Evolutionary conservation across 352 stramenopile genomes (phyloP).

Genomic region (Phytophthora multivora): DNA sequence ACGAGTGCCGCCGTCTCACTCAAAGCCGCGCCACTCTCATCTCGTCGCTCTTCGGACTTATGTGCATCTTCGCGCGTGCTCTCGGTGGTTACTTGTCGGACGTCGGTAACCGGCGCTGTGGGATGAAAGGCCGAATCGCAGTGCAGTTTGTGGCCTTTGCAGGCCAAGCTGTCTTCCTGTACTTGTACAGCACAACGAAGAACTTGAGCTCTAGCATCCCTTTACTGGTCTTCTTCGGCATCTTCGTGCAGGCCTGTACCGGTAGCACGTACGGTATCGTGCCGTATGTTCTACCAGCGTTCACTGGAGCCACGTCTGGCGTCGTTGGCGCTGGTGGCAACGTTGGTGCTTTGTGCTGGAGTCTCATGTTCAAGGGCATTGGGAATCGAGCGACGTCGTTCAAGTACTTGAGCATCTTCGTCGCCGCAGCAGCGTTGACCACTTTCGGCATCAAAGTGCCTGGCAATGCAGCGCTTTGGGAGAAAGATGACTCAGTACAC

Average conservation of each 20-base stretch:
- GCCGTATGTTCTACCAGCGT: constrained; percentile 45
- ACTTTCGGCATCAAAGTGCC: constrained; percentile 40
- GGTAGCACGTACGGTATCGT: constrained; percentile 70
- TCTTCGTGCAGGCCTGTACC: constrained; percentile 75
- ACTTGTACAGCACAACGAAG: constrained; percentile 80
- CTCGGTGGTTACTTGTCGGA: constrained; percentile 88
- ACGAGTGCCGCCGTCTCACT: constrained; percentile 35
- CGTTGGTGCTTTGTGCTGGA: constrained; percentile 55
- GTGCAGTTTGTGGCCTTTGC: constrained; percentile 82
- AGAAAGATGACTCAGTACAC: constrained; percentile 32
- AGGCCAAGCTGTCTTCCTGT: constrained; percentile 76
- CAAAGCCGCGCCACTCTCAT: constrained; percentile 73
- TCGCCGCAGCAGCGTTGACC: constrained; percentile 26
- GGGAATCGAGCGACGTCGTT: constrained; percentile 43
- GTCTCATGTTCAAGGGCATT: constrained; percentile 58
- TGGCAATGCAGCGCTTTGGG: constrained; percentile 23
- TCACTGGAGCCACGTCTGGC: constrained; percentile 51
- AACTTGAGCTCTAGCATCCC: constrained; percentile 60
- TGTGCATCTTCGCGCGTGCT: constrained; percentile 93
- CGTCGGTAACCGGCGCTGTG: constrained; percentile 65
- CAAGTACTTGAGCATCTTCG: constrained; percentile 56
- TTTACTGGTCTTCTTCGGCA: constrained; percentile 87
- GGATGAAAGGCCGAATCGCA: constrained; percentile 87
- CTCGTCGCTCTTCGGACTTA: constrained; percentile 93
- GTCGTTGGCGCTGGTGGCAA: constrained; percentile 65